Percentiles rank a stretch among this genome's conserved stretches.
Evolutionary conservation across 352 stramenopile species (phyloP).

Genomic region (Phytopythium delawarense): DNA sequence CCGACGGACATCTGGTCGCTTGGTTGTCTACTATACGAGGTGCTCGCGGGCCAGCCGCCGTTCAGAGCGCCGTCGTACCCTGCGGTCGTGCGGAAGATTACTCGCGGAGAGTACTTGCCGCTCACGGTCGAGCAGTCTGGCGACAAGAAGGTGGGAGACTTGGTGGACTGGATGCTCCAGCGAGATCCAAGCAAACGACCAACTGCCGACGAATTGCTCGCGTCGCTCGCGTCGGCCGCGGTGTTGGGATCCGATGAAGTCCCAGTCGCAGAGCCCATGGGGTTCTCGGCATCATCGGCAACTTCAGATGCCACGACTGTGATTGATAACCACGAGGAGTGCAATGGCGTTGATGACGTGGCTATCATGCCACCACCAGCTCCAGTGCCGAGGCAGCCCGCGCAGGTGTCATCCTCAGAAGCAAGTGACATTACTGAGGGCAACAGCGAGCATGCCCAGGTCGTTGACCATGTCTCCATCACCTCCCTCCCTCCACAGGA

Average conservation of each 20-base stretch:
- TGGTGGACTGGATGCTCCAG: conserved; percentile 28
- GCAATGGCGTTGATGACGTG: neutral
- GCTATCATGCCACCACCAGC: neutral
- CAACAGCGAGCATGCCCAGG: neutral
- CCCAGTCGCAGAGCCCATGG: neutral
- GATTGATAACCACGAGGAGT: neutral
- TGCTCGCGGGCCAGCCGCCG: conserved; percentile 35
- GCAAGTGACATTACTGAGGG: neutral
- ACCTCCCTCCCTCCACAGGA: neutral
- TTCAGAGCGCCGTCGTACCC: conserved; percentile 64
- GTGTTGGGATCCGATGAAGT: too few relatives aligned
- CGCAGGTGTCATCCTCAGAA: neutral
- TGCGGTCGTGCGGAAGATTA: conserved; percentile 44
- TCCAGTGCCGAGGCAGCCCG: neutral
- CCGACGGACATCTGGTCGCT: conserved; percentile 76
- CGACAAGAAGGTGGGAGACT: conserved; percentile 6
- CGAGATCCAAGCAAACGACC: conserved; percentile 25
- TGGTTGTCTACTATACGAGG: conserved; percentile 79
- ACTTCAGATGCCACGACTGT: neutral
- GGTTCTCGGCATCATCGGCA: neutral
- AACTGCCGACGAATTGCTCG: neutral
- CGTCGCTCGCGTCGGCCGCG: too few relatives aligned
- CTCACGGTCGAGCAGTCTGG: conserved; percentile 15
- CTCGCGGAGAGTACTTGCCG: conserved; percentile 26
- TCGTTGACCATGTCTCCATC: neutral